phyloP scores from a whole-genome alignment of 495 filamentous ascomycete genomes.

The Daldinia decipiens region DNA sequence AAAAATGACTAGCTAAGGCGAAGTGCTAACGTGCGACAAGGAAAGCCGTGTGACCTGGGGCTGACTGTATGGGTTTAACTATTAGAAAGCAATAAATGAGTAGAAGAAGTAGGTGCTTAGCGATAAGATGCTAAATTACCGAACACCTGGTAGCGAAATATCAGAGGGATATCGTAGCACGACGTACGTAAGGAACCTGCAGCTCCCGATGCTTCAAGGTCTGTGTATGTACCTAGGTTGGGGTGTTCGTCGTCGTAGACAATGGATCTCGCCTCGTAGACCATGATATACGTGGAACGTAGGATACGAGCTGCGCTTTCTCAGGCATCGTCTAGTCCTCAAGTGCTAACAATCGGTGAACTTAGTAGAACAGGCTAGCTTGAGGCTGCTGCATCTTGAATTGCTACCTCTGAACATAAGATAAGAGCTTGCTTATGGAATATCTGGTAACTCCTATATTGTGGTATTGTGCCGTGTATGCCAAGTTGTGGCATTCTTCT shows the following conservation, averaged over 20 bases:
- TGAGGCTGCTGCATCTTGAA: neutral
- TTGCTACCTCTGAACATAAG: constrained; percentile 2
- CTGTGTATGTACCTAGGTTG: neutral
- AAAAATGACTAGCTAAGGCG: neutral
- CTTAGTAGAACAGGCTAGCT: neutral
- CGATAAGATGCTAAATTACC: constrained; percentile 15
- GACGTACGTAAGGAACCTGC: constrained; percentile 8
- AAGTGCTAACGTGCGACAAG: neutral
- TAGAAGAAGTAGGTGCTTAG: neutral
- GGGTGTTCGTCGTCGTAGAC: neutral
- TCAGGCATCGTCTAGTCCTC: no score
- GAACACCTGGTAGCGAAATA: constrained; percentile 15
- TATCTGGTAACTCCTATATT: neutral
- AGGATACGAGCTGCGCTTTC: neutral
- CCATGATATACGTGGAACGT: neutral
- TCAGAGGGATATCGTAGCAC: constrained; percentile 6
- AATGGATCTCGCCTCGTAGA: constrained; percentile 1
- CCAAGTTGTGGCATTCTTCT: constrained; percentile 11
- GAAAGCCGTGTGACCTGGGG: neutral
- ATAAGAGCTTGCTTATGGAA: constrained; percentile 9
- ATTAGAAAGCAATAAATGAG: neutral
- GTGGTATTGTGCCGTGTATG: neutral
- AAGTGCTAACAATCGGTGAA: neutral
- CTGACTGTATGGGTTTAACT: neutral
- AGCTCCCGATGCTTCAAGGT: neutral